Percentiles rank a stretch among this genome's conserved stretches.
These are phyloP conservation scores for Bondarzewia mesenterica DNA, from an alignment of 1,284 basidiomycete genomes.

Conservation along the genomic window DNA sequence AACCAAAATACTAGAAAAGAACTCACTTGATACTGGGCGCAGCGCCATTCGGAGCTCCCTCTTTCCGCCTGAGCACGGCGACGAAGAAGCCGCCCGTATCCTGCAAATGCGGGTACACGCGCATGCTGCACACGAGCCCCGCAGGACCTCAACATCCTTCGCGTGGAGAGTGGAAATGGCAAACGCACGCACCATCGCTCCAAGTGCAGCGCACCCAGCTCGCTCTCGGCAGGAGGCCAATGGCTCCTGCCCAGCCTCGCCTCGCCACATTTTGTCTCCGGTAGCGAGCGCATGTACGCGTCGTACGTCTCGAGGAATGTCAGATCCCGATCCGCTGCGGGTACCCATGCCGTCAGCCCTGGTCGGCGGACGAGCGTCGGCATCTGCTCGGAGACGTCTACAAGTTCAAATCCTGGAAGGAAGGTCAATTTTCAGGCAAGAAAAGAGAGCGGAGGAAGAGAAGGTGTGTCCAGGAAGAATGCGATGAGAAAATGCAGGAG, in stretches of 20 bases:
- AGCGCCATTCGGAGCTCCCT: background rate
- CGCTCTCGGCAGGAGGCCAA: constrained; percentile 70
- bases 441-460: constrained; percentile 1
- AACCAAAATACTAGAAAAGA: background rate
- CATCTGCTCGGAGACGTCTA: constrained; percentile 70
- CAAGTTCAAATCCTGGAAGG: constrained; percentile 65
- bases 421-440: constrained; percentile 3
- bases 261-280: constrained; percentile 39
- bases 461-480: background rate
- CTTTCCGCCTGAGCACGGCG: constrained; percentile 66
- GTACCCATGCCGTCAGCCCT: constrained; percentile 73
- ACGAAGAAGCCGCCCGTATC: constrained; percentile 98
- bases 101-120: constrained; percentile 93
- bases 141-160: too few species aligned
- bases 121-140: constrained; percentile 45
- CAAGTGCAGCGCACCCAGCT: constrained; percentile 51
- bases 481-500: background rate
- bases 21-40: background rate
- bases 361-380: constrained; percentile 70
- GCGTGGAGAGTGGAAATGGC: too few species aligned
- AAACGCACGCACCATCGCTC: constrained; percentile 71
- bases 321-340: constrained; percentile 43
- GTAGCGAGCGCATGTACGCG: constrained; percentile 41
- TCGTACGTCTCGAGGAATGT: constrained; percentile 46
- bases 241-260: constrained; percentile 62